phyloP scores from a whole-genome alignment of 371 early-diverging fungal genomes.

The Mucor mucedo region DNA sequence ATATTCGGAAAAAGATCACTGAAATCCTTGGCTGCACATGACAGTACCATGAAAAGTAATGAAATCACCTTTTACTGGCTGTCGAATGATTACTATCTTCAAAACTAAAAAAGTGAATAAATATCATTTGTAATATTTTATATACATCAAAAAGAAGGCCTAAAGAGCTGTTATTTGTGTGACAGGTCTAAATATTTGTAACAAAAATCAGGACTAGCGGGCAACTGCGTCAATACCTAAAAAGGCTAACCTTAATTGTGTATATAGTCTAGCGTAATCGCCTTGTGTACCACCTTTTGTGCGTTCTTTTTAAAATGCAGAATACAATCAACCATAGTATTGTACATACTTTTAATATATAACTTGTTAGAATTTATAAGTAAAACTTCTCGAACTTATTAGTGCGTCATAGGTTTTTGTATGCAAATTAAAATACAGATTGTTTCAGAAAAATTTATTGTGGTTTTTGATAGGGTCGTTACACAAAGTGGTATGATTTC shows the following conservation, averaged over 20 bases:
- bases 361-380: too few species aligned
- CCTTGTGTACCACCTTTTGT: too few species aligned
- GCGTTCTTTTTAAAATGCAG: not conserved
- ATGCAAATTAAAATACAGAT: not conserved
- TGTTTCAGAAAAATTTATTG: not conserved
- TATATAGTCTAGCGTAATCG: too few species aligned
- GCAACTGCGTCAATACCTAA: too few species aligned
- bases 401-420: too few species aligned
- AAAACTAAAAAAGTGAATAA: not conserved
- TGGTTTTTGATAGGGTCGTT: not conserved
- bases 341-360: too few species aligned
- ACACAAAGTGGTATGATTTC: not conserved
- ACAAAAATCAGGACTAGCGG: too few species aligned
- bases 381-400: too few species aligned
- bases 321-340: not conserved
- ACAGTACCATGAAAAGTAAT: not conserved
- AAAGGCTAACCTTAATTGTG: too few species aligned
- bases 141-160: too few species aligned
- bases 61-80: slow-evolving; percentile 23
- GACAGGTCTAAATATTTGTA: too few species aligned
- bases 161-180: too few species aligned
- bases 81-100: not conserved
- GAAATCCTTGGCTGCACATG: not conserved
- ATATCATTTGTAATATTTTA: not conserved
- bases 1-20: slow-evolving; percentile 9